A percentile compares a stretch with the other conserved stretches of the same genome.
These are phyloP conservation scores for Penicillium hesseltinei DNA, from an alignment of 2,329 filamentous ascomycete species.

Conservation along the genomic window DNA sequence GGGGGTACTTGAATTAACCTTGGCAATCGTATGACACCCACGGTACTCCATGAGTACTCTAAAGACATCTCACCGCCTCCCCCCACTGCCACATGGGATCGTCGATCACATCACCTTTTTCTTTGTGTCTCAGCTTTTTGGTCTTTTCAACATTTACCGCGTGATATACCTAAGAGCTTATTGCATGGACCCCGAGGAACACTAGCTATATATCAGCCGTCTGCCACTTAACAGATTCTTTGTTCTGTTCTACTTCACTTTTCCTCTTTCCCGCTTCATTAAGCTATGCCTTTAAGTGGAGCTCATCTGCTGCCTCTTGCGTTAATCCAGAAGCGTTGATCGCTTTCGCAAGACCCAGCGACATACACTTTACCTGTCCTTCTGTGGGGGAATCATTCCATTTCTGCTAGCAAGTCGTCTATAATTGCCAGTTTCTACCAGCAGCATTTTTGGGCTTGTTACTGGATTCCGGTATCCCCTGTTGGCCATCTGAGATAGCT, in stretches of 20 bases:
- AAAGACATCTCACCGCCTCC: slow-evolving; percentile 1
- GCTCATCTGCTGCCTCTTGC: slow-evolving; percentile 11
- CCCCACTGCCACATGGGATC: slow-evolving; percentile 9
- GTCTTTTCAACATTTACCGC: neutral
- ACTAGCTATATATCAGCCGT: slow-evolving; percentile 1
- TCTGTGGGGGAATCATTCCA: neutral
- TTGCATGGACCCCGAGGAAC: neutral
- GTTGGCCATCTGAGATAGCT: neutral
- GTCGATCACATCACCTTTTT: slow-evolving; percentile 6
- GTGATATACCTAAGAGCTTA: slow-evolving; percentile 2
- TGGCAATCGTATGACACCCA: neutral
- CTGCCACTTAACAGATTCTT: neutral
- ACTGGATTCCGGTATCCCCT: neutral
- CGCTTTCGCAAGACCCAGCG: neutral
- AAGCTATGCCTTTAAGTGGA: slow-evolving; percentile 14
- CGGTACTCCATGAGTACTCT: neutral
- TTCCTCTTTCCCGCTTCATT: neutral
- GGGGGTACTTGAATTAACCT: neutral
- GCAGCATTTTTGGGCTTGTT: slow-evolving; percentile 1
- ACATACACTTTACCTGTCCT: neutral
- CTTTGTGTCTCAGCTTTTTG: neutral
- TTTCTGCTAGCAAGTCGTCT: neutral
- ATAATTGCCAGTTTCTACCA: neutral
- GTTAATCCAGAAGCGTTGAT: slow-evolving; percentile 19
- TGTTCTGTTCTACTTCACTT: neutral